phyloP scores from a whole-genome alignment of 768 basidiomycete species.

The Kwoniella heveanensis region DNA sequence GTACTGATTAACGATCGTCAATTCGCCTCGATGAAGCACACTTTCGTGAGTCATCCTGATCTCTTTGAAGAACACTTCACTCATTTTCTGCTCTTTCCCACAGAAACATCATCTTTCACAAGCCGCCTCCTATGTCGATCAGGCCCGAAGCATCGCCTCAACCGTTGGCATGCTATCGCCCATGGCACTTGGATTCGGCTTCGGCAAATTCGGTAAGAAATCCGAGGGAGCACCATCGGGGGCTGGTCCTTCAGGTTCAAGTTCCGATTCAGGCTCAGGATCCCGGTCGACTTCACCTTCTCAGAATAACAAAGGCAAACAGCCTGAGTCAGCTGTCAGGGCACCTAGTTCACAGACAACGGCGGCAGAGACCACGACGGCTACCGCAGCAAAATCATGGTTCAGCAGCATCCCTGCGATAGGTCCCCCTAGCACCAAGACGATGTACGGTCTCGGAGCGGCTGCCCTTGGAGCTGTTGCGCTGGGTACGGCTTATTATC shows the following conservation, averaged over 20 bases:
- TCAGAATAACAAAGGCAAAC: conserved; percentile 20
- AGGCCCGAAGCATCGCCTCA: conserved; percentile 67
- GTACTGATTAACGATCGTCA: not conserved
- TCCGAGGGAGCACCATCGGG: conserved; percentile 2
- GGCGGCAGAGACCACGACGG: not conserved
- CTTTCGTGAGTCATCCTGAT: conserved; percentile 33
- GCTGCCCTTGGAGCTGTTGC: conserved; percentile 78
- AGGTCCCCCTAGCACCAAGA: conserved; percentile 27
- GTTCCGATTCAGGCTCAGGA: not conserved
- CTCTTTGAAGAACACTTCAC: not conserved
- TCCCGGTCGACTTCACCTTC: conserved; percentile 6
- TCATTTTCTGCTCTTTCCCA: not conserved
- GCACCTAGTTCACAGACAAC: not conserved
- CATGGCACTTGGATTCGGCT: conserved; percentile 42
- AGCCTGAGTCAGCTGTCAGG: conserved; percentile 4
- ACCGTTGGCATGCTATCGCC: conserved; percentile 64
- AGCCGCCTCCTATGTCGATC: conserved; percentile 68
- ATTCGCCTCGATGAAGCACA: conserved; percentile 29
- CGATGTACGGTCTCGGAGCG: conserved; percentile 63
- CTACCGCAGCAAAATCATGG: conserved; percentile 23
- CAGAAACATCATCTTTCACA: conserved; percentile 75
- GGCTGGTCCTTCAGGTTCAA: too few relatives aligned
- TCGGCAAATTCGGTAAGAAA: conserved; percentile 44
- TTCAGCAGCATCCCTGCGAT: conserved; percentile 24
- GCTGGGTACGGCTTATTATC: conserved; percentile 80